These are phyloP conservation scores for Aspergillus piperis DNA, from an alignment of 2,329 filamentous ascomycete species.

Conservation along the genomic window DNA sequence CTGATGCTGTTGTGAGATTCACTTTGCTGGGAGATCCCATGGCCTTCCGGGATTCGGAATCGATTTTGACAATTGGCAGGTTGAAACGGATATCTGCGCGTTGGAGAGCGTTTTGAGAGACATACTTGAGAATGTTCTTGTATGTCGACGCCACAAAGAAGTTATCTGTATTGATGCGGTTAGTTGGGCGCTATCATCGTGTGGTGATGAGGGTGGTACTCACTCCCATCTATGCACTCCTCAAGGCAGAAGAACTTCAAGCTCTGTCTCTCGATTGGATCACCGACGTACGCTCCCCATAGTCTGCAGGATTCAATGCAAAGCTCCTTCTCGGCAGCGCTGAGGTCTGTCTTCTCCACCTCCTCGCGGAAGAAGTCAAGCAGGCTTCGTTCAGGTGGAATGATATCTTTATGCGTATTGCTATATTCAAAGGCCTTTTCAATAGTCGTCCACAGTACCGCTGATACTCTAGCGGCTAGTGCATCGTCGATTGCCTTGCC, in stretches of 20 bases:
- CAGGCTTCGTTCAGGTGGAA: conserved; percentile 55
- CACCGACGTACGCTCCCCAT: conserved; percentile 67
- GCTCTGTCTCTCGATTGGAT: conserved; percentile 60
- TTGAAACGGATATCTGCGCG: conserved; percentile 53
- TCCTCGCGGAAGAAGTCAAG: conserved; percentile 59
- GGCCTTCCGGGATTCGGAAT: conserved; percentile 27
- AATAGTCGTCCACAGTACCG: conserved; percentile 60
- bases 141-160: conserved; percentile 65
- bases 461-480: conserved; percentile 36
- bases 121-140: conserved; percentile 55
- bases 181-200: neutral
- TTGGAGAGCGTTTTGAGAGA: conserved; percentile 52
- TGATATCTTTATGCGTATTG: conserved; percentile 53
- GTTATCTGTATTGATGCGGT: conserved; percentile 49
- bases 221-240: conserved; percentile 64
- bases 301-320: conserved; percentile 59
- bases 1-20: conserved; percentile 42
- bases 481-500: conserved; percentile 46
- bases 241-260: conserved; percentile 67
- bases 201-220: conserved; percentile 18
- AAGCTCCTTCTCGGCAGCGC: conserved; percentile 47
- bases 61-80: conserved; percentile 45
- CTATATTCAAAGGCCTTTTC: conserved; percentile 62
- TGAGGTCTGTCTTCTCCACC: conserved; percentile 43
- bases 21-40: conserved; percentile 42